phyloP scores from a whole-genome alignment of 805 yeast genomes.

The Candida argentea region DNA sequence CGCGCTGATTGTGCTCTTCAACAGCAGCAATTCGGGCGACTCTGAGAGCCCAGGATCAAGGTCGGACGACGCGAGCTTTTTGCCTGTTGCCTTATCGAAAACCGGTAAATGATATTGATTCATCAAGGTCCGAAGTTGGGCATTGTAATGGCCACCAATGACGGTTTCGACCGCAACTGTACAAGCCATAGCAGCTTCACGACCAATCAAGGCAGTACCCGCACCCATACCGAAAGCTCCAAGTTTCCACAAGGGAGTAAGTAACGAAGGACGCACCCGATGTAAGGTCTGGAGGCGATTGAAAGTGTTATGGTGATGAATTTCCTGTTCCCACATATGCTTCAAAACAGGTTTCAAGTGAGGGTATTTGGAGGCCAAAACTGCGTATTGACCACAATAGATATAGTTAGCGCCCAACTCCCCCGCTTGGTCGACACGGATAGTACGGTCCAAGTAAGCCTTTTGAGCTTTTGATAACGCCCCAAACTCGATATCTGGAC shows the following conservation, averaged over 20 bases:
- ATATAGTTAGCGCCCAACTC: constrained; percentile 93
- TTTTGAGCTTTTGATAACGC: constrained; percentile 43
- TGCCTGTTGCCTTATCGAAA: constrained; percentile 25
- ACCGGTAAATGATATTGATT: constrained; percentile 49
- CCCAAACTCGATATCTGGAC: constrained; percentile 24
- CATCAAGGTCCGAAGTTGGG: constrained; percentile 69
- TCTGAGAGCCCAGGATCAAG: constrained; percentile 16
- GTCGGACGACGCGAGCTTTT: constrained; percentile 11
- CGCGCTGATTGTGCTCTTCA: constrained; percentile 54
- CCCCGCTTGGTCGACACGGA: constrained; percentile 96
- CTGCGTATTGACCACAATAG: constrained; percentile 81
- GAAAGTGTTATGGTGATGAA: constrained; percentile 82
- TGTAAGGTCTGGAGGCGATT: constrained; percentile 63
- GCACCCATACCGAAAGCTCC: constrained; percentile 87
- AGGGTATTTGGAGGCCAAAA: constrained; percentile 61
- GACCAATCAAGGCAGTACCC: constrained; percentile 76
- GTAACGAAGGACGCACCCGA: constrained; percentile 81
- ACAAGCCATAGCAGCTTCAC: constrained; percentile 99
- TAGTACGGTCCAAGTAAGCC: constrained; percentile 61
- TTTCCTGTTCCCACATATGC: constrained; percentile 98
- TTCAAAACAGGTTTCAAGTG: constrained; percentile 67
- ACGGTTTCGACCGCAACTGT: constrained; percentile 98
- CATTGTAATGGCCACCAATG: constrained; percentile 91
- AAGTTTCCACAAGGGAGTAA: constrained; percentile 88
- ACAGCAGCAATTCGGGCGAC: constrained; percentile 45